Base-by-base conservation (phyloP, 2,329 filamentous ascomycete species). In the Cryphonectria japonica region DNA sequence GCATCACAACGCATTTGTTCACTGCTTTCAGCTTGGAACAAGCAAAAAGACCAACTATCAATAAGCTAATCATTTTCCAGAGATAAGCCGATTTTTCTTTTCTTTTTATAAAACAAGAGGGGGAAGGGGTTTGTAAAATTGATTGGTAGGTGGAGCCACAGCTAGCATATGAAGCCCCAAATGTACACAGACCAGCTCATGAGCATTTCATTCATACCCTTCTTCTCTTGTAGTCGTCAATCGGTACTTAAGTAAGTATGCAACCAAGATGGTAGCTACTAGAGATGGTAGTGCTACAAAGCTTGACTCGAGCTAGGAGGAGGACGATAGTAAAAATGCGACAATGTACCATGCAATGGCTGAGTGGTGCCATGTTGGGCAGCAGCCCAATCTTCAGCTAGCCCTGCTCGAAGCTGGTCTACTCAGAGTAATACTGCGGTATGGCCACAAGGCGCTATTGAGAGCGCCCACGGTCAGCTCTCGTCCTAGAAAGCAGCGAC, bases 151-250 rank as follows among this genome's bases (percentile, higher is more conserved):
- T 37, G 37, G 34, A 67, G 37, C 43, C n/a, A 37, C 65, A 59
- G 67, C 54, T 71, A 68, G 32, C 37, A 50, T 66, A 68, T 68
- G 29, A 39, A 14, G 37, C 19, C 14, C 22, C 50, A 11, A 13
- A 11, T 39, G 37, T n/a, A 57, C 3, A 54, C 62, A 52, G 52
- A 66, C n/a, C 29, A 50, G 19, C 22, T 39, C 37, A n/a, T 16
- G 43, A 46, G 37, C 16, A n/a, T 3, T 32, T 6, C 29, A 54
- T 19, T 60, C 34, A 16, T 22, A 26, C 50, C 61, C 50, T 54
- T 14, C 43, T 29, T 66, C 22, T 29, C 60, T 11, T 11, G 37
- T 11, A 39, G 11, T 39, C 37, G 37, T 39, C 37, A 2, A 39
- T 39, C 11, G 11, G 37, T 39, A 39, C 37, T 13, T 46, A 13